These are phyloP conservation scores for Blastocystis hominis DNA, from an alignment of 352 stramenopile species.

Conservation along the genomic window DNA sequence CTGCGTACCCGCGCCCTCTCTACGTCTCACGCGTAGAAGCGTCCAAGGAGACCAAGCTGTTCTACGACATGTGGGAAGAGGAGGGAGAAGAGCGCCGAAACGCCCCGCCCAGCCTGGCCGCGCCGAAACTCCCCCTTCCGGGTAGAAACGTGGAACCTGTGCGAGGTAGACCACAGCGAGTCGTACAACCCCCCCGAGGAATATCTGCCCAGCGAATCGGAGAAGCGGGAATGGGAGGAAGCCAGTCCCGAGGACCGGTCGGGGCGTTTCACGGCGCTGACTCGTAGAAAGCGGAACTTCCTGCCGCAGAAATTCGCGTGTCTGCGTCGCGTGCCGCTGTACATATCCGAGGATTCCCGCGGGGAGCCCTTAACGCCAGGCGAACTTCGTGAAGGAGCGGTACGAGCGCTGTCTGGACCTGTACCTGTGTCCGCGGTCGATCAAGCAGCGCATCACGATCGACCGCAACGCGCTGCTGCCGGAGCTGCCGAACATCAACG, in stretches of 20 bases:
- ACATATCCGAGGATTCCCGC: slow-evolving; percentile 62
- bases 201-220: slow-evolving; percentile 91
- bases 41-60: slow-evolving; percentile 77
- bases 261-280: neutral
- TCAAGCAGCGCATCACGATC: slow-evolving; percentile 91
- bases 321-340: slow-evolving; percentile 86
- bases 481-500: slow-evolving; percentile 84
- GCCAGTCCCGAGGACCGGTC: slow-evolving; percentile 86
- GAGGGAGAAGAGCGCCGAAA: slow-evolving; percentile 69
- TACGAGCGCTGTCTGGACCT: slow-evolving; percentile 98
- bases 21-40: slow-evolving; percentile 69
- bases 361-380: slow-evolving; percentile 1
- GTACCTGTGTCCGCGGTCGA: slow-evolving; percentile 86
- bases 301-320: slow-evolving; percentile 91
- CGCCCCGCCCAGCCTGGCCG: slow-evolving; percentile 83
- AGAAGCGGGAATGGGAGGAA: slow-evolving; percentile 84
- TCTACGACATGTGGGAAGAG: slow-evolving; percentile 83
- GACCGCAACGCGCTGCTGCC: slow-evolving; percentile 88
- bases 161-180: slow-evolving; percentile 76
- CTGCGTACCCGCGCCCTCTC: slow-evolving; percentile 60
- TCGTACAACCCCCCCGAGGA: slow-evolving; percentile 97
- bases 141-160: slow-evolving; percentile 56
- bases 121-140: slow-evolving; percentile 89
- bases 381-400: slow-evolving; percentile 88
- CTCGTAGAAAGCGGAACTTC: slow-evolving; percentile 73